Evolutionary conservation across 805 yeast genomes (phyloP).

Genomic region (Isabelozyma gotoi): DNA sequence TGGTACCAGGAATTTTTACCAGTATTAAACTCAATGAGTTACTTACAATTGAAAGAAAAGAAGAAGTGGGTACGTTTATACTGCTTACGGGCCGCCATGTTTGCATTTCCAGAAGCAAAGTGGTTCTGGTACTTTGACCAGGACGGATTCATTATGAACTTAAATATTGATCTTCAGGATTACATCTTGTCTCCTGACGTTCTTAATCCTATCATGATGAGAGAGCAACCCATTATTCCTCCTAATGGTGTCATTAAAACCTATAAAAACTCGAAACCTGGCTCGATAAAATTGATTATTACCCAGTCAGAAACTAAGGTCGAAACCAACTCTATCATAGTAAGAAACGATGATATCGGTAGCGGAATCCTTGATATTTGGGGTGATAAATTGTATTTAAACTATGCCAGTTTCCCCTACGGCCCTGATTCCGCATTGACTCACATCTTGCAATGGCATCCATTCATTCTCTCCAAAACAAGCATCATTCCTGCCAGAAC

Average conservation of each 20-base stretch:
- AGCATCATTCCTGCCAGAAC: slow-evolving; percentile 62
- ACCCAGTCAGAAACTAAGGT: slow-evolving; percentile 69
- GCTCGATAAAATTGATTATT: slow-evolving; percentile 56
- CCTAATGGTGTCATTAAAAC: slow-evolving; percentile 70
- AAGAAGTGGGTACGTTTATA: slow-evolving; percentile 64
- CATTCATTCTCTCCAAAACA: slow-evolving; percentile 68
- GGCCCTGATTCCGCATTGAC: slow-evolving; percentile 69
- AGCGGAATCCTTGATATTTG: slow-evolving; percentile 75
- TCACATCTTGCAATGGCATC: slow-evolving; percentile 96
- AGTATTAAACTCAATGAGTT: slow-evolving; percentile 42
- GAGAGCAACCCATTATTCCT: slow-evolving; percentile 72
- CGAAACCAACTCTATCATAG: slow-evolving; percentile 69
- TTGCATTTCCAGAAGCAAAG: slow-evolving; percentile 87
- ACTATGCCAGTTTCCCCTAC: slow-evolving; percentile 59
- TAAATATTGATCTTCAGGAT: slow-evolving; percentile 56
- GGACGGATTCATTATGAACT: slow-evolving; percentile 73
- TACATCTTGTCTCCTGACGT: slow-evolving; percentile 61
- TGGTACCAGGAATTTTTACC: slow-evolving; percentile 85
- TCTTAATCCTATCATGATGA: slow-evolving; percentile 61
- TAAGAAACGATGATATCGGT: slow-evolving; percentile 64
- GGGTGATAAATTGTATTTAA: slow-evolving; percentile 69
- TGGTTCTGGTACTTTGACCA: slow-evolving; percentile 88
- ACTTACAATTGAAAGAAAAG: slow-evolving; percentile 41
- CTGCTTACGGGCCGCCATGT: slow-evolving; percentile 82
- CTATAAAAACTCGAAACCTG: slow-evolving; percentile 56